Base-by-base conservation (phyloP, 2,329 filamentous ascomycete species). In the Biscogniauxia marginata region DNA sequence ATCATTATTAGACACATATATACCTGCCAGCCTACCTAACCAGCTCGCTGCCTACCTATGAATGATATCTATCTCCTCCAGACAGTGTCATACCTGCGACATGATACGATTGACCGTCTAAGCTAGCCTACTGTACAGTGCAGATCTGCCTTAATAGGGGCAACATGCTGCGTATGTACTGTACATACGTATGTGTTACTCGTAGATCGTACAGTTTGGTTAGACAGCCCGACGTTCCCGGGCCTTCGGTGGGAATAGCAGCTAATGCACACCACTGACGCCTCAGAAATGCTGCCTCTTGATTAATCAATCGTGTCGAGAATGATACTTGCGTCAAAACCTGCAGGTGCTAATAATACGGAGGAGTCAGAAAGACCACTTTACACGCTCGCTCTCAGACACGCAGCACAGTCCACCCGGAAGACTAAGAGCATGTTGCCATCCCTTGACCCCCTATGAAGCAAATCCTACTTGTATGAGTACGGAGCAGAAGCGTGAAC, bases 221-320 rank as follows among this genome's bases (percentile, higher is more conserved):
- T 39, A 52, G 30, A 56, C 43, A 47, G 54, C 20, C 39, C 25
- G 44, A 21, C 9, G 46, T 25, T 25, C 39, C 39, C 22, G 4
- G 19, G 9, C 18, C 16, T 20, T 22, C 48, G 49, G 47, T 39
- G 49, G 52, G 39, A 21, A 16, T 24, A 43, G 19, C 39, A 21
- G 22, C 52, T 58, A 58, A 58, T 55, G 56, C 56, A 50, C 48
- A 50, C 56, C 49, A 53, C 45, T 48, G 47, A 54, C 55, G 55
- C 49, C 49, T 39, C 30, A 23, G n/a, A 39, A 30, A 6, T 34
- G 3, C 23, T 25, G 48, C 20, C 50, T 49, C 54, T 20, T 20
- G 49, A 45, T 56, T 49, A 47, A 53, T 50, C 46, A 47, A 53
- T 50, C 46, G 44, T 46, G n/a, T 22, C 22, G 49, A 39, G 30